These are phyloP conservation scores for Barnettozyma sucrosica DNA, from an alignment of 805 yeast genomes.

Conservation along the genomic window DNA sequence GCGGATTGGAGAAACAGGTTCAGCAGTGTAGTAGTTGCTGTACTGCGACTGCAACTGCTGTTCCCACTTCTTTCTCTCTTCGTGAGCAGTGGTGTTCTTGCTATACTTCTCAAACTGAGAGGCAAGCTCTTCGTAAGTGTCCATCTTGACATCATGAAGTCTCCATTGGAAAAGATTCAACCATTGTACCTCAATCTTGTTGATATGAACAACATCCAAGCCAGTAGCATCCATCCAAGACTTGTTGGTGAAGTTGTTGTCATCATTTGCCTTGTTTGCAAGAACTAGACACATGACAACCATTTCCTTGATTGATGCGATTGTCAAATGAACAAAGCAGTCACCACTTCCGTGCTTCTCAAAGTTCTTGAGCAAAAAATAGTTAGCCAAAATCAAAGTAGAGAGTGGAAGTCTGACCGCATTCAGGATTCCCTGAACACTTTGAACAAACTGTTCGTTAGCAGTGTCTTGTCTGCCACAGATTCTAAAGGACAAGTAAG, in stretches of 20 bases:
- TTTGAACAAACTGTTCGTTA: conserved; percentile 43
- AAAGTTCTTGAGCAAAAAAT: conserved; percentile 65
- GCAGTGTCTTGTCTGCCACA: conserved; percentile 44
- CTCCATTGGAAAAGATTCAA: conserved; percentile 55
- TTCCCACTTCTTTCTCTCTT: conserved; percentile 16
- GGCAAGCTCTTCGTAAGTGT: conserved; percentile 20
- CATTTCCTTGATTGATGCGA: conserved; percentile 43
- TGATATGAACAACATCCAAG: conserved; percentile 52
- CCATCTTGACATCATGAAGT: conserved; percentile 34
- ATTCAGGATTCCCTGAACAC: conserved; percentile 61
- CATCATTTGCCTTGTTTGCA: conserved; percentile 94
- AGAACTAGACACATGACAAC: conserved; percentile 67
- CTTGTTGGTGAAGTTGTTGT: conserved; percentile 89
- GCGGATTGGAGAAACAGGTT: conserved; percentile 20
- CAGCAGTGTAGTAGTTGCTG: conserved; percentile 7
- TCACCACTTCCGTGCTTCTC: conserved; percentile 29
- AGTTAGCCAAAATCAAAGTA: conserved; percentile 73
- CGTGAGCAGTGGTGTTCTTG: conserved; percentile 19
- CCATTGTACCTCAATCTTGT: conserved; percentile 68
- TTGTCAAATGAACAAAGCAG: conserved; percentile 26
- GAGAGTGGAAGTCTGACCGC: conserved; percentile 87
- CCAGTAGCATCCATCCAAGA: conserved; percentile 98
- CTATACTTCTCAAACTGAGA: conserved; percentile 23
- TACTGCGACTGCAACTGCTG: conserved; percentile 9
- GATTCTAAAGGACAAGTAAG: conserved; percentile 67